These are phyloP conservation scores for Westerdykella ornata DNA, from an alignment of 2,329 filamentous ascomycete species.

Conservation along the genomic window DNA sequence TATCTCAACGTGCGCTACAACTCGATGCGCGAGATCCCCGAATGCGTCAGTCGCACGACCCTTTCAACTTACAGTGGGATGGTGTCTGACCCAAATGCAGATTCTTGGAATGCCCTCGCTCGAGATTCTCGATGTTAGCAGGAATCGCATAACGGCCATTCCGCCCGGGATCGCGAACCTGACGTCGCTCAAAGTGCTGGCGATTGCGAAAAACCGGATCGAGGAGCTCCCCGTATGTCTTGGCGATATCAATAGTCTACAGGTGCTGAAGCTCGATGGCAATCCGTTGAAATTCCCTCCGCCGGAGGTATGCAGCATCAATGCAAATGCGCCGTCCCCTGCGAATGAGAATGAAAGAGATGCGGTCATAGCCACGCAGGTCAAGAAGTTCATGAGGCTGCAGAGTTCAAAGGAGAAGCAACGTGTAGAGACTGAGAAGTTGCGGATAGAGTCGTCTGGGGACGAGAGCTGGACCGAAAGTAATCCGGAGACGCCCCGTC, in stretches of 20 bases:
- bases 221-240: constrained; percentile 76
- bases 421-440: constrained; percentile 25
- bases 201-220: constrained; percentile 79
- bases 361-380: constrained; percentile 52
- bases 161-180: constrained; percentile 75
- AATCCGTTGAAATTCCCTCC: constrained; percentile 78
- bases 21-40: constrained; percentile 60
- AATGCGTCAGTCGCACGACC: constrained; percentile 47
- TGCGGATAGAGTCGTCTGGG: constrained; percentile 41
- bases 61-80: neutral
- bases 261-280: constrained; percentile 82
- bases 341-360: constrained; percentile 56
- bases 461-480: constrained; percentile 57
- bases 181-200: constrained; percentile 80
- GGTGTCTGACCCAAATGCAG: constrained; percentile 43
- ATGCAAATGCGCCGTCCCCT: constrained; percentile 38
- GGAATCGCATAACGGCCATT: constrained; percentile 73
- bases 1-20: constrained; percentile 79
- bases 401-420: constrained; percentile 33
- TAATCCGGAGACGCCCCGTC: constrained; percentile 68
- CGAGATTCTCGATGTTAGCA: constrained; percentile 86
- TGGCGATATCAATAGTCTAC: constrained; percentile 82
- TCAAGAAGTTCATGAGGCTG: constrained; percentile 53
- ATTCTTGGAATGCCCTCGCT: constrained; percentile 79
- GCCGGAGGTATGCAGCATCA: constrained; percentile 39